Evolutionary conservation across 768 basidiomycete genomes (phyloP).

Genomic region (Auriscalpium orientale): DNA sequence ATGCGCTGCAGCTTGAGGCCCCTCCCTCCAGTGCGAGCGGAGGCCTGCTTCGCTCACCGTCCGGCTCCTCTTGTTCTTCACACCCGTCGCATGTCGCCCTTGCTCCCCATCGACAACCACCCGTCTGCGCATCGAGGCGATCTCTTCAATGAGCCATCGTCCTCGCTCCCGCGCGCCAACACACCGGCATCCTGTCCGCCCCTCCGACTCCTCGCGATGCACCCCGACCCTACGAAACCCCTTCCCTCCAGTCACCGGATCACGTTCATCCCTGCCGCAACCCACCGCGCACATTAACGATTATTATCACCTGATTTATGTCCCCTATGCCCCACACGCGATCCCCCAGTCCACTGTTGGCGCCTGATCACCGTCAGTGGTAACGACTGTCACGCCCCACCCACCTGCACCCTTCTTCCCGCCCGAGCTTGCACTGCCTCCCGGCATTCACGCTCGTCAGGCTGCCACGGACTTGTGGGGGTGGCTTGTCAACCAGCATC

Average conservation of each 20-base stretch:
- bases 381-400: conserved; percentile 16
- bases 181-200: conserved; percentile 55
- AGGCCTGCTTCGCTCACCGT: conserved; percentile 45
- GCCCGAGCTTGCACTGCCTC: conserved; percentile 7
- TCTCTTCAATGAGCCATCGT: conserved; percentile 79
- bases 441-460: neutral
- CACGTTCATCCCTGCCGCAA: conserved; percentile 10
- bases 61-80: conserved; percentile 44
- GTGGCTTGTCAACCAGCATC: neutral
- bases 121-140: conserved; percentile 54
- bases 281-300: conserved; percentile 11
- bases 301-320: conserved; percentile 19
- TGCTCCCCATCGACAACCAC: conserved; percentile 39
- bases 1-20: conserved; percentile 47
- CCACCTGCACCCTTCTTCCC: conserved; percentile 13
- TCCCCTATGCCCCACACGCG: conserved; percentile 14
- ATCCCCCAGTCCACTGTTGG: conserved; percentile 11
- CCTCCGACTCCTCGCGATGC: conserved; percentile 23
- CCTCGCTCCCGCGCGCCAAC: conserved; percentile 60
- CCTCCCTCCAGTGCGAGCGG: conserved; percentile 38
- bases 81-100: conserved; percentile 15
- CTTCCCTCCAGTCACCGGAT: conserved; percentile 10
- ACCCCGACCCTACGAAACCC: conserved; percentile 10
- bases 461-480: neutral
- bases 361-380: conserved; percentile 39